Conservation (phyloP, 1,139 yeast genomes). For the Cylindricascospora bacillispora region DNA sequence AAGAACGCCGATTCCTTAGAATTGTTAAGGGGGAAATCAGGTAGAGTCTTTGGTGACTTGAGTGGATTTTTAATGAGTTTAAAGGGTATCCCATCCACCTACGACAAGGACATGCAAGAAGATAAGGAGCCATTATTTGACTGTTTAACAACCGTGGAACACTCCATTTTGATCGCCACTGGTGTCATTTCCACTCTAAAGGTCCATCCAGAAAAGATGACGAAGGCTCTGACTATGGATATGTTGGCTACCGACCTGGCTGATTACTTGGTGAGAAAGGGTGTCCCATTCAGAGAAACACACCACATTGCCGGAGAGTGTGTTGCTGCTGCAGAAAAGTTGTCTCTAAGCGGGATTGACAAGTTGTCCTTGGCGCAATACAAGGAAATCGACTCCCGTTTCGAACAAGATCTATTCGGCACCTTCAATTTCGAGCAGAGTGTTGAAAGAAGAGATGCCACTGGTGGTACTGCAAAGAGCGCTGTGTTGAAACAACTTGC, state of each 20-base stretch:
- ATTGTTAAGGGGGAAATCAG: conserved; percentile 89
- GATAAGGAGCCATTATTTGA: conserved; percentile 97
- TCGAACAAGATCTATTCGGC: conserved; percentile 64
- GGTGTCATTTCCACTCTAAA: conserved; percentile 84
- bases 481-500: conserved; percentile 74
- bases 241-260: conserved; percentile 98
- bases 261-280: conserved; percentile 91
- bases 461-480: conserved; percentile 89
- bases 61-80: conserved; percentile 94
- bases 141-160: conserved; percentile 79
- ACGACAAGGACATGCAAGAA: conserved; percentile 97
- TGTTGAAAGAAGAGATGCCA: conserved; percentile 93
- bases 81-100: conserved; percentile 92
- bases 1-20: conserved; percentile 96
- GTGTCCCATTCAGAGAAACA: conserved; percentile 98
- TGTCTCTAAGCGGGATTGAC: conserved; percentile 66
- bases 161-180: conserved; percentile 84
- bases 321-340: conserved; percentile 79
- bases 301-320: conserved; percentile 98
- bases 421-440: conserved; percentile 85
- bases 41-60: conserved; percentile 89
- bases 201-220: conserved; percentile 66
- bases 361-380: conserved; percentile 66
- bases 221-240: conserved; percentile 86
- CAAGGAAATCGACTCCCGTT: conserved; percentile 65